Evolutionary conservation across 495 filamentous ascomycete genomes (phyloP), one percentile per base, ranked within the genome.

Genomic region (Aspergillus mulundensis): DNA sequence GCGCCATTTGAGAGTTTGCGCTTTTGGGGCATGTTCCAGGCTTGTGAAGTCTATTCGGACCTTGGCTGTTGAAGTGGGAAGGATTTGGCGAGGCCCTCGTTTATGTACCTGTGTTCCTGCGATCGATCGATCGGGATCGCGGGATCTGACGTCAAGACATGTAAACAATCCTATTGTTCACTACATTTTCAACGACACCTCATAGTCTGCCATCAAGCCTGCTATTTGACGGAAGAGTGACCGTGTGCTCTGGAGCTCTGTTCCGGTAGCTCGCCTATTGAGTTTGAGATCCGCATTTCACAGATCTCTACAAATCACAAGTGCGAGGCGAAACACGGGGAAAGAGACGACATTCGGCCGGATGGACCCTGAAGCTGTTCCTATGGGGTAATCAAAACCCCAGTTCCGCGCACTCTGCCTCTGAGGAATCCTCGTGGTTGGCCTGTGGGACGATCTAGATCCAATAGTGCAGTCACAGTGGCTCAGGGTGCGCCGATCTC

Each of bases 71-170:
- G 2, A 2, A 24, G 42, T 14, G 6, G 42, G 11, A 12, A 21
- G 19, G 20, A 23, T 3, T 14, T 36, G 32, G 32, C 32, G 32
- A 10, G 32, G 11, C 5, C 7, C 6, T 28, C 12, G n/a, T 11
- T 30, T 10, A 30, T 34, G 14, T 32, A 32, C 45, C 45, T 44
- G 12, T 44, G 12, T 44, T 19, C 16, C 16, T 24, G 45, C 25
- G 28, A 48, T 48, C 45, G 45, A 48, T 48, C 45, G 45, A 48
- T 48, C 45, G 45, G 19, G 20, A 44, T 24, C 42, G 5, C 2
- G 32, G 32, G 42, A 1, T 18, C 45, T 48, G 45, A 48, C 45
- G 45, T 48, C 45, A 48, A 21, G 25, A 36, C 15, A 5, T 25
- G 23, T 28, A 41, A 41, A 41, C 12, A 36, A 36, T 36, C 5